Evolutionary conservation across 192 early-diverging fungal genomes (phyloP), one percentile per base, ranked within the genome.

Genomic region (Linnemannia zychae): DNA sequence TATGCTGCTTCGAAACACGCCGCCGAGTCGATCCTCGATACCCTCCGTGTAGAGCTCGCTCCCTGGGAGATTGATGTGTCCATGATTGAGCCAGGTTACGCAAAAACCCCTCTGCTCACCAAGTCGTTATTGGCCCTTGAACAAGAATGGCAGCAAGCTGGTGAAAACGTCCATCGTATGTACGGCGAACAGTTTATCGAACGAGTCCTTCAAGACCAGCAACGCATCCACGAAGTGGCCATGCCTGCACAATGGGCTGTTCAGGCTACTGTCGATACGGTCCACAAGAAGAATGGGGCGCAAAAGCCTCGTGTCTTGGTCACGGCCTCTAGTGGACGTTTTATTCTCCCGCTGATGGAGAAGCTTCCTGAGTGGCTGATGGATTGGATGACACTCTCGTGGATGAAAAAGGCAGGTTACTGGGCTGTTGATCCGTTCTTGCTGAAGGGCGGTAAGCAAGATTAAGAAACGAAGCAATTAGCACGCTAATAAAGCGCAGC

Each of bases 51-150:
- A 1, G 67, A 69, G 22, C 37, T 69, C 7, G 28, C 67, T 20
- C 67, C 67, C 2, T 83, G 81, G 81, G 77, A 83, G 52, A 83
- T 83, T 48, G 75, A 83, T 40, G 67, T 83, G 22, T 50, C 75
- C 12, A 77, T 83, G 81, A 83, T 83, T 33, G 81, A 83, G 66
- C 70, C 81, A 1, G 67, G 67, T 33, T 69, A 38, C 38, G 67
- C 67, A 16, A 69, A 69, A 36, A 69, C 67, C 3, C 67, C 67
- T 15, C 1, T 69, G 22, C 37, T 69, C 67, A 40, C 36, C 67
- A 69, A 69, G n/a, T 18, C 38, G 31, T n/a, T 31, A 4, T 36
- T 18, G 15, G 33, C 67, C 18, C 20, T 69, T 3, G 36, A 69
- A 20, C 4, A 69, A 15, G 31, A 36, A 7, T 69, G 67, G 67